Evolutionary conservation across 78 protist species (phyloP).

Genomic region (Dictyostelium brefeldianum): DNA sequence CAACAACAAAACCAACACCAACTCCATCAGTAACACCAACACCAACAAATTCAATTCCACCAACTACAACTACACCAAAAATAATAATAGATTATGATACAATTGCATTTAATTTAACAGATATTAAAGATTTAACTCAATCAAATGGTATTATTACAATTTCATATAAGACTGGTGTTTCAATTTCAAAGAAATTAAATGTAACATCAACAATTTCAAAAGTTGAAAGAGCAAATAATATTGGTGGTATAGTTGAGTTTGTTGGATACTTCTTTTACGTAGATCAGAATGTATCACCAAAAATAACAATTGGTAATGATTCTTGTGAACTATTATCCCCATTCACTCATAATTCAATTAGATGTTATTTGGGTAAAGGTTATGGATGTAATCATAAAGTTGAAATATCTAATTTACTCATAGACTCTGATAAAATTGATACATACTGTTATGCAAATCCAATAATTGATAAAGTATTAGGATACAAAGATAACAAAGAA

Average conservation of each 20-base stretch:
- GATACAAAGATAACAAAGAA: neutral
- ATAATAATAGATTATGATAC: neutral
- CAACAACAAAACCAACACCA: constrained; percentile 8
- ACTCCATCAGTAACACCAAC: constrained; percentile 19
- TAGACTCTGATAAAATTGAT: neutral
- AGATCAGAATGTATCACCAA: neutral
- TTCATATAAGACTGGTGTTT: neutral
- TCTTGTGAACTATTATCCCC: neutral
- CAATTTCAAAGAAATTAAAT: neutral
- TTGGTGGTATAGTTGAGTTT: neutral
- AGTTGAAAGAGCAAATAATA: neutral
- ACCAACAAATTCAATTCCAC: neutral
- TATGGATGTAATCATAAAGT: neutral
- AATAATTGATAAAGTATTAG: neutral
- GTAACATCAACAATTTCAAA: neutral
- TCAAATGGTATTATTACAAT: neutral
- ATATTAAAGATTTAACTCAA: neutral
- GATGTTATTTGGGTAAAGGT: neutral
- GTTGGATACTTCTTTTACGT: neutral
- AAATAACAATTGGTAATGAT: neutral
- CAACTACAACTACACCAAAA: neutral
- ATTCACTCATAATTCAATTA: neutral
- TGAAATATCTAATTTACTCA: neutral
- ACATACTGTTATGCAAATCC: neutral
- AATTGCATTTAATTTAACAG: neutral